A percentile compares a stretch with the other conserved stretches of the same genome.
Evolutionary conservation across 257 asterid genomes (phyloP).

Genomic region (Craterostigma plantagineum): DNA sequence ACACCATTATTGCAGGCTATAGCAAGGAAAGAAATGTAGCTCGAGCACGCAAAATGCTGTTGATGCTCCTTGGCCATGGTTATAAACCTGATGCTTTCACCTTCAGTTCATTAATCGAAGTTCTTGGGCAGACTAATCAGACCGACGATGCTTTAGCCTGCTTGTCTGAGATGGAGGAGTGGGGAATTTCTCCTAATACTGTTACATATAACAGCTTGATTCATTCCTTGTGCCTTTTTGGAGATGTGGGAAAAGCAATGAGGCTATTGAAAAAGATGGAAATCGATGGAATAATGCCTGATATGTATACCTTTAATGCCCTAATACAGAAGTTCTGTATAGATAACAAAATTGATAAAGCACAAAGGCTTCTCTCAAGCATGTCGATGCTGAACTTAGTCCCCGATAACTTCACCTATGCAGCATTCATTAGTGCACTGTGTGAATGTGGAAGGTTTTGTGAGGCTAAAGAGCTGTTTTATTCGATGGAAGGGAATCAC

Average conservation of each 20-base stretch:
- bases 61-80: slow-evolving; percentile 35
- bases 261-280: slow-evolving; percentile 55
- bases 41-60: slow-evolving; percentile 33
- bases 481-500: slow-evolving; percentile 56
- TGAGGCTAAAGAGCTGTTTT: slow-evolving; percentile 49
- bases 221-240: slow-evolving; percentile 44
- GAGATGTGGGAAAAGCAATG: slow-evolving; percentile 44
- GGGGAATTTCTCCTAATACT: slow-evolving; percentile 67
- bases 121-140: slow-evolving; percentile 44
- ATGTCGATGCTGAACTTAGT: slow-evolving; percentile 45
- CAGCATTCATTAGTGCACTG: slow-evolving; percentile 46
- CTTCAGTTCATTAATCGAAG: slow-evolving; percentile 58
- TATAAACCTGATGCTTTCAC: slow-evolving; percentile 61
- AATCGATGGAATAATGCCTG: slow-evolving; percentile 44
- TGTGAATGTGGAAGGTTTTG: slow-evolving; percentile 41
- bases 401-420: slow-evolving; percentile 62
- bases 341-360: slow-evolving; percentile 45
- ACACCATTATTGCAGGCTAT: slow-evolving; percentile 63
- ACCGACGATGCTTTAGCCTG: slow-evolving; percentile 68
- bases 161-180: slow-evolving; percentile 51
- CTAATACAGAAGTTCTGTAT: slow-evolving; percentile 45
- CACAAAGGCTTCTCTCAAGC: slow-evolving; percentile 49
- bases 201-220: slow-evolving; percentile 54
- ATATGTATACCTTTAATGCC: slow-evolving; percentile 60
- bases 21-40: slow-evolving; percentile 35